A percentile compares a stretch with the other conserved stretches of the same genome.
Conservation (phyloP, 2,329 filamentous ascomycete genomes). For the Phialocephala subalpina region DNA sequence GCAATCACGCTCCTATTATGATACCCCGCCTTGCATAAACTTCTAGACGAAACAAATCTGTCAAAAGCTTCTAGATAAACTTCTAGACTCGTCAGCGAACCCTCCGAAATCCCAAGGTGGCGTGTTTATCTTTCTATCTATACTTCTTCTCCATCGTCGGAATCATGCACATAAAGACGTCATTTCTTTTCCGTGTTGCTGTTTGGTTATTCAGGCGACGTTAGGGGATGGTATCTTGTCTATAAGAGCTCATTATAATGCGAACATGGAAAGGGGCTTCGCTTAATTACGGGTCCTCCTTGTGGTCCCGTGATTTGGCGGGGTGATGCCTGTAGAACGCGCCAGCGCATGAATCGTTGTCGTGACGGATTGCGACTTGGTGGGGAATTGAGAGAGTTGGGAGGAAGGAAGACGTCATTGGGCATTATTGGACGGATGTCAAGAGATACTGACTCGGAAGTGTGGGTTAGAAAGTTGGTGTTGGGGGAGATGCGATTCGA, state of each 20-base stretch:
- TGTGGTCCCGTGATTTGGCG: not conserved
- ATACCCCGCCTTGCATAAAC: not conserved
- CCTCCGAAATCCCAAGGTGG: not conserved
- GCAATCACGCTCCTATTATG: not conserved
- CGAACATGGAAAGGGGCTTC: not conserved
- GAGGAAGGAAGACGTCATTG: not conserved
- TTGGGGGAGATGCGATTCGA: not conserved
- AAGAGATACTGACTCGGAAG: not conserved
- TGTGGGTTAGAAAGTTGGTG: no score
- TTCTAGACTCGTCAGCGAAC: not conserved
- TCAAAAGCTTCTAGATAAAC: not conserved
- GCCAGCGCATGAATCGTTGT: slow-evolving; percentile 8
- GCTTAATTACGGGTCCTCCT: slow-evolving; percentile 7
- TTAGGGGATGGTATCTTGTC: not conserved
- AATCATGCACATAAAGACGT: slow-evolving; percentile 1
- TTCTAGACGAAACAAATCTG: not conserved
- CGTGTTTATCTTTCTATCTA: not conserved
- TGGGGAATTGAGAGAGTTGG: not conserved
- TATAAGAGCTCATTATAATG: not conserved
- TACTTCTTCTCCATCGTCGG: not conserved
- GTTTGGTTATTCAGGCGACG: not conserved
- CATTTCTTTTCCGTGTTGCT: not conserved
- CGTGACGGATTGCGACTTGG: slow-evolving; percentile 1
- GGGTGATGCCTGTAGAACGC: not conserved
- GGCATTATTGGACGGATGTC: not conserved